Evolutionary conservation across 257 asterid species (phyloP).

Genomic region (Ocimum tenuiflorum): DNA sequence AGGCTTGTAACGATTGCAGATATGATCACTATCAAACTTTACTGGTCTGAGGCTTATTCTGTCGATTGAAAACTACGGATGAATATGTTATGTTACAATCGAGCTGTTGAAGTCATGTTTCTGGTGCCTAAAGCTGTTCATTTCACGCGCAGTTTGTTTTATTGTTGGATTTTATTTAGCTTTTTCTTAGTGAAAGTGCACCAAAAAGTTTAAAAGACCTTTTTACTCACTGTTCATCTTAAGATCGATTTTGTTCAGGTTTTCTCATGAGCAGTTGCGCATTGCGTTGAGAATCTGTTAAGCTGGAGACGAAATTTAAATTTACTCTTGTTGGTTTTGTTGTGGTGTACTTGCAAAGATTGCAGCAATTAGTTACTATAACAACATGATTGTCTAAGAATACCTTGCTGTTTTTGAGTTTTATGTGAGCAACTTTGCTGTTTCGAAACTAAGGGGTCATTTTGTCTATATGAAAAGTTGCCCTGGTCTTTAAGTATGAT

Average conservation of each 20-base stretch:
- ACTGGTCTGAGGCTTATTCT: conserved; percentile 49
- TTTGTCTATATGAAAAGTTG: too few relatives aligned
- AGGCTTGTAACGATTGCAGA: conserved; percentile 30
- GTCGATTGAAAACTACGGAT: neutral
- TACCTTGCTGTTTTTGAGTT: neutral
- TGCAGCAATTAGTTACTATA: neutral
- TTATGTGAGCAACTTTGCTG: neutral
- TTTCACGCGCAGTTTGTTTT: neutral
- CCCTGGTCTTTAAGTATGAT: neutral
- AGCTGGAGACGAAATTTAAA: neutral
- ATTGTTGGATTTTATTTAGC: neutral
- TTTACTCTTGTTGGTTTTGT: neutral
- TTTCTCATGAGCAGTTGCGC: neutral
- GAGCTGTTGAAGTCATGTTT: neutral
- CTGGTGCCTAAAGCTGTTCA: neutral
- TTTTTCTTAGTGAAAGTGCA: neutral
- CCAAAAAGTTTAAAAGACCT: too few relatives aligned
- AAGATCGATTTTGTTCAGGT: too few relatives aligned
- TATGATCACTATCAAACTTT: conserved; percentile 33
- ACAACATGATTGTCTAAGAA: conserved; percentile 6
- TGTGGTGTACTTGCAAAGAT: conserved; percentile 3
- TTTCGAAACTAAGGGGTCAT: too few relatives aligned
- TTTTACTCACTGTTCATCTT: too few relatives aligned
- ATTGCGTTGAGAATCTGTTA: neutral
- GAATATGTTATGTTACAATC: neutral